A percentile compares a stretch with the other conserved stretches of the same genome.
Conservation (phyloP, 2,329 filamentous ascomycete species). For the Aureobasidium lini region DNA sequence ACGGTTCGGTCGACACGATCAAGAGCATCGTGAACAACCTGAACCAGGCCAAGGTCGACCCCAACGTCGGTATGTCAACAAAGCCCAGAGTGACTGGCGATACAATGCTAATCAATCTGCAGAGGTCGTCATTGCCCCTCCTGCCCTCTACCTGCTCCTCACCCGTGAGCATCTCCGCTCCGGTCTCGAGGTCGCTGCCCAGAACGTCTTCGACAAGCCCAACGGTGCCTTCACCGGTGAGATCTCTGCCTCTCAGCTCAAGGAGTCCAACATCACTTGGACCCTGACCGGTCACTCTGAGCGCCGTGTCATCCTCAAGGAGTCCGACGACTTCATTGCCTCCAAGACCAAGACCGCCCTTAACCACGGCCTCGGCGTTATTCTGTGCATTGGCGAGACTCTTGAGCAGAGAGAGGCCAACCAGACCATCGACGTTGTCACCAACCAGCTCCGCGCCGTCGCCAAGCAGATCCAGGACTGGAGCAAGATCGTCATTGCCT, state of each 20-base stretch:
- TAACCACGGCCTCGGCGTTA: slow-evolving; percentile 79
- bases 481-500: slow-evolving; percentile 91
- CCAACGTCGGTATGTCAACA: slow-evolving; percentile 57
- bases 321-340: slow-evolving; percentile 76
- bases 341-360: slow-evolving; percentile 91
- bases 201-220: slow-evolving; percentile 90
- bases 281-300: slow-evolving; percentile 90
- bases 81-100: not conserved
- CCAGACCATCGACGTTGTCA: slow-evolving; percentile 81
- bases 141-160: slow-evolving; percentile 81
- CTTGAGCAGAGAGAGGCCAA: slow-evolving; percentile 17
- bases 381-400: slow-evolving; percentile 63
- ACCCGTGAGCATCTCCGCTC: slow-evolving; percentile 70
- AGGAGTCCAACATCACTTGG: slow-evolving; percentile 84
- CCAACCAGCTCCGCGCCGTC: slow-evolving; percentile 75
- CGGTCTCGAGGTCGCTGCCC: slow-evolving; percentile 78
- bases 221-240: slow-evolving; percentile 72
- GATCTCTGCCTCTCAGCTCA: slow-evolving; percentile 85
- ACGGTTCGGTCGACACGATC: slow-evolving; percentile 84
- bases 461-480: slow-evolving; percentile 75
- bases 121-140: slow-evolving; percentile 94
- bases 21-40: slow-evolving; percentile 84
- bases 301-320: slow-evolving; percentile 80
- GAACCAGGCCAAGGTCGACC: slow-evolving; percentile 75
- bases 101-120: slow-evolving; percentile 22